phyloP scores from a whole-genome alignment of 2,329 filamentous ascomycete species.

The Fusarium anguioides region DNA sequence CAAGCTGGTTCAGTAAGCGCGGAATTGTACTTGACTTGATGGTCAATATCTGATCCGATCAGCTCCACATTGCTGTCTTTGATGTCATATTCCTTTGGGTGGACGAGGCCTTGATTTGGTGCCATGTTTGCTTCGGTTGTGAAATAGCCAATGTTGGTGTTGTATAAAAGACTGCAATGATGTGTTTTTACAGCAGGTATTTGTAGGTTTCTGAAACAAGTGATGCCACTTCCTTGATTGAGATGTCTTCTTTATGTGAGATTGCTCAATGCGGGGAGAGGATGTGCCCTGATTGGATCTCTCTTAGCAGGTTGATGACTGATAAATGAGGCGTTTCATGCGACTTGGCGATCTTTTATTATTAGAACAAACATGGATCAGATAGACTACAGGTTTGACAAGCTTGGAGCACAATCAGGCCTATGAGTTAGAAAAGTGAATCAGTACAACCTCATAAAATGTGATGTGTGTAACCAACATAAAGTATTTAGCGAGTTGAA shows the following conservation, averaged over 20 bases:
- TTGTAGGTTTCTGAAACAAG: constrained; percentile 16
- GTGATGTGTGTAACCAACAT: background rate
- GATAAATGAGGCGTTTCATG: constrained; percentile 18
- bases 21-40: constrained; percentile 74
- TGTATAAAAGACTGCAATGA: background rate
- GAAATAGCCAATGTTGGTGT: background rate
- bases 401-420: background rate
- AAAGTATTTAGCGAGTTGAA: background rate
- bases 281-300: constrained; percentile 37
- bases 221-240: background rate
- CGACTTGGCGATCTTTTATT: constrained; percentile 19
- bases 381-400: background rate
- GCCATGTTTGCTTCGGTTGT: constrained; percentile 59
- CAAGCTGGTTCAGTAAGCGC: constrained; percentile 74
- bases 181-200: background rate
- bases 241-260: constrained; percentile 14
- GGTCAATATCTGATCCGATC: constrained; percentile 72
- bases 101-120: constrained; percentile 70
- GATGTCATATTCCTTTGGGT: constrained; percentile 73
- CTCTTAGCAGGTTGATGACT: constrained; percentile 29
- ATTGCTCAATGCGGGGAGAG: constrained; percentile 38
- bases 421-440: background rate
- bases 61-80: constrained; percentile 76
- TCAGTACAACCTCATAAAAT: background rate
- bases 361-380: constrained; percentile 8